Evolutionary conservation across 176 grass and related monocot species (phyloP).

Genomic region (Ampelocalamus luodianensis): DNA sequence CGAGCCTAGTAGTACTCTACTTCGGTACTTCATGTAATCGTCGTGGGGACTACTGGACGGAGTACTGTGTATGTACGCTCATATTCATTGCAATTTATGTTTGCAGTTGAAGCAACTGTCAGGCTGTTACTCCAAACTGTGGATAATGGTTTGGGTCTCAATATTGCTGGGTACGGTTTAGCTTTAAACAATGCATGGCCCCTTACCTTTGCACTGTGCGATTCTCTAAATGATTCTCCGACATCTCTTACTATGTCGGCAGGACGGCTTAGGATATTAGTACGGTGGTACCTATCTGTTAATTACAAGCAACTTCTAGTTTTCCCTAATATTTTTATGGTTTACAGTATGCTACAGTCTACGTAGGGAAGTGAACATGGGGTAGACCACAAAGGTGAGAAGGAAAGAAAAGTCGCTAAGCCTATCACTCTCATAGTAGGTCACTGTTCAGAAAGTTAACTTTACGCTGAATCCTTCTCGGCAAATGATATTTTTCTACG

Average conservation of each 20-base stretch:
- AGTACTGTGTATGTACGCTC: background rate
- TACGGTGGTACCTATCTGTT: too few relatives aligned
- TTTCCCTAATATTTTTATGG: background rate
- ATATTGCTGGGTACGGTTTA: background rate
- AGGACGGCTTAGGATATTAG: background rate
- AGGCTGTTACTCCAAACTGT: background rate
- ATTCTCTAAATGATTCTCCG: slow-evolving; percentile 19
- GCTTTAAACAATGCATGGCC: background rate
- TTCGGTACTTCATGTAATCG: background rate
- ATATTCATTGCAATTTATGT: background rate
- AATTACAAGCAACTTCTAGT: too few relatives aligned
- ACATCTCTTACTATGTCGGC: slow-evolving; percentile 24
- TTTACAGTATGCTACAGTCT: too few relatives aligned
- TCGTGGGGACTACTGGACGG: background rate
- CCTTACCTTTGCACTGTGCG: background rate
- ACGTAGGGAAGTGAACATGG: too few relatives aligned
- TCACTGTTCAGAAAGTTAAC: background rate
- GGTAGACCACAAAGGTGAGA: background rate
- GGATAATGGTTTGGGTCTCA: background rate
- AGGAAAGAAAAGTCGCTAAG: too few relatives aligned
- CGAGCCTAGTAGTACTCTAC: background rate
- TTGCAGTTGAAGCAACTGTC: background rate
- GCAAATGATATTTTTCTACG: background rate
- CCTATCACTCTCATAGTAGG: background rate
- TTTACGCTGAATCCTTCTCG: background rate